phyloP scores from a whole-genome alignment of 2,329 filamentous ascomycete genomes.

The Xylaria digitata region DNA sequence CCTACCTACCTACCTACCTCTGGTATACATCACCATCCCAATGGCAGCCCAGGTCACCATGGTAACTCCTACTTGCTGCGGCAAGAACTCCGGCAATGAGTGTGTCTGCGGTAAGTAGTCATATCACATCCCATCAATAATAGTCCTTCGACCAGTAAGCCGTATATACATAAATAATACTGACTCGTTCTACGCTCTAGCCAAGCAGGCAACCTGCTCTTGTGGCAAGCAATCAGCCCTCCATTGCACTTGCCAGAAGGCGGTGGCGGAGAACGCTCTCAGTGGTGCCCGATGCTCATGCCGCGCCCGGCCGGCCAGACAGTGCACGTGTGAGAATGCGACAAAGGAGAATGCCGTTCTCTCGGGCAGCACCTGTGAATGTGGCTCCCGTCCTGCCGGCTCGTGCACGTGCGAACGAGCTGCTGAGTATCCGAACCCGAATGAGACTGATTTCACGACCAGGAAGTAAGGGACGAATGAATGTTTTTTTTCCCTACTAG shows the following conservation, averaged over 20 bases:
- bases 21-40: slow-evolving; percentile 27
- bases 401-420: slow-evolving; percentile 87
- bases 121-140: neutral
- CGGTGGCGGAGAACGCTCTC: slow-evolving; percentile 78
- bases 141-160: neutral
- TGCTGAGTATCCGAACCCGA: slow-evolving; percentile 69
- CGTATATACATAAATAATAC: neutral
- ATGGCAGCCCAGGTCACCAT: slow-evolving; percentile 52
- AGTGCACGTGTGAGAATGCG: slow-evolving; percentile 84
- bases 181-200: slow-evolving; percentile 51
- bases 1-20: neutral
- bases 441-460: slow-evolving; percentile 91
- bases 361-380: slow-evolving; percentile 74
- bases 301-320: slow-evolving; percentile 79
- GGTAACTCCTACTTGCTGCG: slow-evolving; percentile 65
- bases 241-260: slow-evolving; percentile 85
- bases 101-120: slow-evolving; percentile 67
- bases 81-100: slow-evolving; percentile 60
- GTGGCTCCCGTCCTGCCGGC: slow-evolving; percentile 77
- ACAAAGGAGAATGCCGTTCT: slow-evolving; percentile 73
- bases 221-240: slow-evolving; percentile 90
- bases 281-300: slow-evolving; percentile 84
- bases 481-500: neutral
- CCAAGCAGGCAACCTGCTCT: slow-evolving; percentile 79
- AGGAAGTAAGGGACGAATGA: slow-evolving; percentile 57